Evolutionary conservation across 2,329 filamentous ascomycete species (phyloP), one percentile per base, ranked within the genome.

Genomic region (Endoconidiophora laricicola): DNA sequence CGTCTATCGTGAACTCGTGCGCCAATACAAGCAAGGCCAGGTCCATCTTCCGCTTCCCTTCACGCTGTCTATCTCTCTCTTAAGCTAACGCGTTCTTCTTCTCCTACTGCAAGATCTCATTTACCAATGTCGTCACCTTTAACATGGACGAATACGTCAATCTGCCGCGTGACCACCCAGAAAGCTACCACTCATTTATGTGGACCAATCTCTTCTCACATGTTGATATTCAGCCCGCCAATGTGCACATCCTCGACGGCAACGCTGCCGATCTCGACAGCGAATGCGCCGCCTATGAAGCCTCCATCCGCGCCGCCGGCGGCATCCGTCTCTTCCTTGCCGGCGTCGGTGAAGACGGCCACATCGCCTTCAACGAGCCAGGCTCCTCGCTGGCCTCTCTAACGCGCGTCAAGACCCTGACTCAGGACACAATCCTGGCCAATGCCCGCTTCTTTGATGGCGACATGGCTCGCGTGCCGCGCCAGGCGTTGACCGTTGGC

Each of bases 111-210:
- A 61, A 85, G 61, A 79, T 93, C 59, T 90, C 85, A 1, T 93
- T 93, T 63, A 79, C 81, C 60, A 77, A 93, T 81, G 84, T 93
- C 59, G 76, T 91, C 61, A 93, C 86, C 23, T 93, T 93, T 72
- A 91, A 91, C 66, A 91, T 91, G 86, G 86, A 93, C 66, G 86
- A 93, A 67, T 93, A 93, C 60, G 83, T 91, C 56, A 83, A 82
- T 52, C 75, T 93, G 55, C 81, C 85, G 33, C 78, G 83, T 59
- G 83, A 88, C 58, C 84, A 93, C 62, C 79, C 84, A 10, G 80
- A 91, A 63, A 86, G 81, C 59, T 93, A 93, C 66, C 86, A 93
- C 68, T 84, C 80, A 56, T 93, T 91, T 70, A 91, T 93, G 86
- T 93, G 87, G 75, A 85, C 83, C 66, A 74, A 91, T 67, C 86